Evolutionary conservation across 495 filamentous ascomycete species (phyloP).

Genomic region (Xylaria venustula): DNA sequence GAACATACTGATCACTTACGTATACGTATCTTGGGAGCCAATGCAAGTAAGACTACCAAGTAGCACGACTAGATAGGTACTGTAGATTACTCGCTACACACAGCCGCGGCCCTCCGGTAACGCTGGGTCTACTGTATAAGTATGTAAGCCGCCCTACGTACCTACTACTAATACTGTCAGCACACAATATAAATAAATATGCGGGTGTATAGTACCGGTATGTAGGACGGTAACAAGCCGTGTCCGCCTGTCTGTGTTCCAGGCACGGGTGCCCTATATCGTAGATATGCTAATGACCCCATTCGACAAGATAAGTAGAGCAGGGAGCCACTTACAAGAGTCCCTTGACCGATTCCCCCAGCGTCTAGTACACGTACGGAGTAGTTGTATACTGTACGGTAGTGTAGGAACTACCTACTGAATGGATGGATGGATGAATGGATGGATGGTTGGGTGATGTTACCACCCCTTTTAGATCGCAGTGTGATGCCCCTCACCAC

Average conservation of each 20-base stretch:
- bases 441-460: too few relatives aligned
- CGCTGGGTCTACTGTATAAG: too few relatives aligned
- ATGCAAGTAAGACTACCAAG: too few relatives aligned
- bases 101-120: neutral
- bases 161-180: neutral
- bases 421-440: neutral
- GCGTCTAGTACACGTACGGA: too few relatives aligned
- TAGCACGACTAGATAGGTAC: neutral
- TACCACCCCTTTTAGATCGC: neutral
- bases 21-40: too few relatives aligned
- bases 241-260: neutral
- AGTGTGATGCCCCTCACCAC: neutral
- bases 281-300: neutral
- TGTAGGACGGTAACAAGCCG: conserved; percentile 1
- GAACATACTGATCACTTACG: too few relatives aligned
- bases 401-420: too few relatives aligned
- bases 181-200: neutral
- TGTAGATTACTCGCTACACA: neutral
- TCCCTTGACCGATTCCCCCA: neutral
- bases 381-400: too few relatives aligned
- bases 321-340: neutral
- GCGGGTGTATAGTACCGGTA: conserved; percentile 5
- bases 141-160: neutral
- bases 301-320: neutral
- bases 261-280: neutral